phyloP scores from a whole-genome alignment of 345 rosid species.

The Theobroma cacao region DNA sequence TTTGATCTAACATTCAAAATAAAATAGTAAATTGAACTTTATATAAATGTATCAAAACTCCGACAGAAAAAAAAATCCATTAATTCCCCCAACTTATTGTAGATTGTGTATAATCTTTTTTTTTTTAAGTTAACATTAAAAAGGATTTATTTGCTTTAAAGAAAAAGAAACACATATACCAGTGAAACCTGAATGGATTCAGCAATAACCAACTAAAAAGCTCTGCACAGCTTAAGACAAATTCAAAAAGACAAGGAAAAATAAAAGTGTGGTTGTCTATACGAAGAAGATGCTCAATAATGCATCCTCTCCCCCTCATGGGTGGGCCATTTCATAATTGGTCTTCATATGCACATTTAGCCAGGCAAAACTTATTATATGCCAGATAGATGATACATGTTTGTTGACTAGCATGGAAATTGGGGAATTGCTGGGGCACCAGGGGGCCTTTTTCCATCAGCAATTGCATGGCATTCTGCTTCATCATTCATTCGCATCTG shows the following conservation, averaged over 20 bases:
- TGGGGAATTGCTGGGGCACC: not conserved
- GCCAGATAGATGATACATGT: not conserved
- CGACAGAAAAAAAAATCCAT: no score
- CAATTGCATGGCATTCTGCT: not conserved
- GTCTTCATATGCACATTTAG: not conserved
- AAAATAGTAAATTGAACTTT: no score
- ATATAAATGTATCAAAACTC: no score
- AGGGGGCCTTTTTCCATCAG: not conserved
- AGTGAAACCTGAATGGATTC: not conserved
- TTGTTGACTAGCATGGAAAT: not conserved
- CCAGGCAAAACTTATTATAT: not conserved
- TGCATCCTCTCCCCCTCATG: not conserved
- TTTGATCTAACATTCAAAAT: no score
- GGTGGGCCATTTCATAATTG: not conserved
- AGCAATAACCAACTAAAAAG: not conserved
- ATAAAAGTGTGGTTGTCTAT: not conserved
- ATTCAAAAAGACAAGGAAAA: not conserved
- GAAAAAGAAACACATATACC: not conserved
- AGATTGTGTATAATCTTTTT: not conserved
- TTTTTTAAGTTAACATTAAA: not conserved
- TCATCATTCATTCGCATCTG: not conserved
- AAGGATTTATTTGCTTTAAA: not conserved
- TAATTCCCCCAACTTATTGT: not conserved
- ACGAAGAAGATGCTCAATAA: not conserved
- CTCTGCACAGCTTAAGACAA: not conserved